These are phyloP conservation scores for Picea sitchensis DNA, from an alignment of 75 land plant genomes.

Conservation along the genomic window DNA sequence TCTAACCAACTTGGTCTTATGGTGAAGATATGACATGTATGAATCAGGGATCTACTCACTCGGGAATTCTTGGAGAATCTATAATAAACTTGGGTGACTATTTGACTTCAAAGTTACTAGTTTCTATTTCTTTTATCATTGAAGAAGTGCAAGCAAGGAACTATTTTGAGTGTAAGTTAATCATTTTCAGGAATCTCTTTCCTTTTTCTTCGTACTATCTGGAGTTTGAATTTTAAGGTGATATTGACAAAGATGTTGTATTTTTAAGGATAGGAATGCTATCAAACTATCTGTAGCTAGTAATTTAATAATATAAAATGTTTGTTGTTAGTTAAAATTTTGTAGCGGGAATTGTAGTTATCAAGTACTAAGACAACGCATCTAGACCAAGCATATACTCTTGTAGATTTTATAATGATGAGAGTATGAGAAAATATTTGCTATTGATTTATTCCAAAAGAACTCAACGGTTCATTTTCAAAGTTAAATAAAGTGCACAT, in stretches of 20 bases:
- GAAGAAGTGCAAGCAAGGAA: slow-evolving; percentile 67
- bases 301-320: not conserved
- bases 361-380: not conserved
- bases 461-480: not conserved
- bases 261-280: not conserved
- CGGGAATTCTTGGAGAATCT: slow-evolving; percentile 75
- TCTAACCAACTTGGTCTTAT: not conserved
- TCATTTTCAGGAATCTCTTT: not conserved
- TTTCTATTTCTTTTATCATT: slow-evolving; percentile 48
- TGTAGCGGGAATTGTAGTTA: not conserved
- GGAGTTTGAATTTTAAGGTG: not conserved
- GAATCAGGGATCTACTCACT: slow-evolving; percentile 65
- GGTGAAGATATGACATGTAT: not conserved
- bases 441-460: not conserved
- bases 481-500: not conserved
- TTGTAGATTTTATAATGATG: not conserved
- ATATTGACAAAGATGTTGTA: not conserved
- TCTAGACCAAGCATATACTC: not conserved
- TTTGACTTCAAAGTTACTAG: slow-evolving; percentile 40
- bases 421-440: not conserved
- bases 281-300: not conserved
- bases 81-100: slow-evolving; percentile 60
- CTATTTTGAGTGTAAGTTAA: slow-evolving; percentile 65
- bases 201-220: not conserved
- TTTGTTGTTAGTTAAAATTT: not conserved